Percentiles rank a stretch among this genome's conserved stretches.
phyloP scores from a whole-genome alignment of 345 rosid species.

The Citrus trifoliata region DNA sequence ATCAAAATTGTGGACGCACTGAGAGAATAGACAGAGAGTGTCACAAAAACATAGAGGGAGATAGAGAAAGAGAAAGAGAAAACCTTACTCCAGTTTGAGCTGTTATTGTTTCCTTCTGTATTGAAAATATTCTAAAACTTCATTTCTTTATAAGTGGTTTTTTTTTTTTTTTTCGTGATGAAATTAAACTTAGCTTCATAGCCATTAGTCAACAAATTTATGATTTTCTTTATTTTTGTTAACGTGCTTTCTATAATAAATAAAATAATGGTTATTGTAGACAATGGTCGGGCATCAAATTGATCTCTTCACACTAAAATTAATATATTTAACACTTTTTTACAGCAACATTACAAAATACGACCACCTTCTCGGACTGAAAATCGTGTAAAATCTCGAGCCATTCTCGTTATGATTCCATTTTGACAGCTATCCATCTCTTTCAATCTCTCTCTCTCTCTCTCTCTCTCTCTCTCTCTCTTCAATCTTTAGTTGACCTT shows the following conservation, averaged over 20 bases:
- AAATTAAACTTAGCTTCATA: too few species aligned
- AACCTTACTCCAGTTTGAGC: too few species aligned
- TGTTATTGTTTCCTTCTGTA: too few species aligned
- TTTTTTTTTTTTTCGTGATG: too few species aligned
- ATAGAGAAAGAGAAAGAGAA: too few species aligned
- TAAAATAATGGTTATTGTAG: slow-evolving; percentile 14
- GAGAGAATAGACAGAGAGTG: too few species aligned
- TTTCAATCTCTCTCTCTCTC: too few species aligned
- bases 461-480: slow-evolving; percentile 7
- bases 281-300: slow-evolving; percentile 23
- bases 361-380: slow-evolving; percentile 10
- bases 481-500: slow-evolving; percentile 38
- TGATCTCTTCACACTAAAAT: slow-evolving; percentile 6
- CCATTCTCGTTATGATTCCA: slow-evolving; percentile 27
- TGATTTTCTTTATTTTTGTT: slow-evolving; percentile 12
- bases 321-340: not conserved
- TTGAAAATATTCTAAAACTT: too few species aligned
- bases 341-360: not conserved
- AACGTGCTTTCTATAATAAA: not conserved
- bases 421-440: slow-evolving; percentile 22
- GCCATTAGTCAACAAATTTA: slow-evolving; percentile 4
- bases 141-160: too few species aligned
- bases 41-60: too few species aligned
- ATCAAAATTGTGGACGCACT: too few species aligned
- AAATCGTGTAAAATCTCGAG: slow-evolving; percentile 15